These are phyloP conservation scores for Scheffersomyces titani DNA, from an alignment of 1,139 yeast genomes.

Conservation along the genomic window DNA sequence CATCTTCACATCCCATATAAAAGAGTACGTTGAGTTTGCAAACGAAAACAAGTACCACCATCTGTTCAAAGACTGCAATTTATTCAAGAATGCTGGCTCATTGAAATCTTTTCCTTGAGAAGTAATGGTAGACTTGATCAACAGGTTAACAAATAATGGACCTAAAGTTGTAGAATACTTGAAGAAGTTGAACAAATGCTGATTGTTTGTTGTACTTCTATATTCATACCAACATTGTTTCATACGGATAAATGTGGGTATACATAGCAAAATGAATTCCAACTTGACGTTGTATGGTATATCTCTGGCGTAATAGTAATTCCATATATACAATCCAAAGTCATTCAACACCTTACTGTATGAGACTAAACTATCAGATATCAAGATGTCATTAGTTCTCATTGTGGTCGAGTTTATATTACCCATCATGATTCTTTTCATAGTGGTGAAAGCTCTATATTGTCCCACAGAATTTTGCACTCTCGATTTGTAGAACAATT, in stretches of 20 bases:
- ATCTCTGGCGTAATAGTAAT: conserved; percentile 27
- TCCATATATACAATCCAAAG: conserved; percentile 44
- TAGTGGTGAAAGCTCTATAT: conserved; percentile 45
- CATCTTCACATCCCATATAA: conserved; percentile 82
- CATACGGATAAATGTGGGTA: conserved; percentile 73
- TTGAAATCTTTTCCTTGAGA: neutral
- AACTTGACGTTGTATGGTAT: conserved; percentile 31
- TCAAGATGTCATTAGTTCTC: conserved; percentile 75
- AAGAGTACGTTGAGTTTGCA: conserved; percentile 73
- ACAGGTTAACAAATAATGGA: conserved; percentile 56
- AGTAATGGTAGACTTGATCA: conserved; percentile 29
- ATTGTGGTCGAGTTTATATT: conserved; percentile 52
- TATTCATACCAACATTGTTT: conserved; percentile 81
- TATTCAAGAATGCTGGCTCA: conserved; percentile 8
- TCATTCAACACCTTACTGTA: conserved; percentile 77
- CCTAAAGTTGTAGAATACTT: conserved; percentile 71
- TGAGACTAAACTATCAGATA: conserved; percentile 81
- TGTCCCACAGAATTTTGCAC: conserved; percentile 32
- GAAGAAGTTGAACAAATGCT: conserved; percentile 68
- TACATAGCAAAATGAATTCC: conserved; percentile 51
- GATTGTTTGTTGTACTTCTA: conserved; percentile 42
- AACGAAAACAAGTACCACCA: conserved; percentile 57
- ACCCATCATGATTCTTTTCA: conserved; percentile 57
- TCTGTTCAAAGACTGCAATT: conserved; percentile 17
- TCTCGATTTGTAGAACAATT: conserved; percentile 10